Evolutionary conservation across 2,329 filamentous ascomycete genomes (phyloP).

Genomic region (Neopestalotiopsis clavispora): DNA sequence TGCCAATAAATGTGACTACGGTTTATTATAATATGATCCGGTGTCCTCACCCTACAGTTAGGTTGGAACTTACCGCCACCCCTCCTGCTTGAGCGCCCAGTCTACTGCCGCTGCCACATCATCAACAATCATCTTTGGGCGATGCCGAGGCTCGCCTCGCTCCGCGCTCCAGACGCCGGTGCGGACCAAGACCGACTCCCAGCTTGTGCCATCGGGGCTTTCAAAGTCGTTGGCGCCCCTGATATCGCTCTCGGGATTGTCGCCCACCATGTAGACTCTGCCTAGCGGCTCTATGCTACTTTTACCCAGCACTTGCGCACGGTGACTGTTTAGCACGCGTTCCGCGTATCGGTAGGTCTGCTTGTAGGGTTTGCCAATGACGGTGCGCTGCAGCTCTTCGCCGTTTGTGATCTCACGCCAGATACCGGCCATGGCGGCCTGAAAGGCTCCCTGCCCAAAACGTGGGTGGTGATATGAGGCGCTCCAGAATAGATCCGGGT

Average conservation of each 20-base stretch:
- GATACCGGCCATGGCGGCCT: slow-evolving; percentile 78
- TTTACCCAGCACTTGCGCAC: slow-evolving; percentile 51
- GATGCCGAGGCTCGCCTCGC: slow-evolving; percentile 57
- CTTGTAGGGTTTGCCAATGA: slow-evolving; percentile 83
- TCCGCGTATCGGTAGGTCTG: slow-evolving; percentile 87
- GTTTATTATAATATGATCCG: neutral
- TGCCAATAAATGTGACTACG: neutral
- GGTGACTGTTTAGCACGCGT: slow-evolving; percentile 67
- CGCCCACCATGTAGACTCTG: slow-evolving; percentile 92
- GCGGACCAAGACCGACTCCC: slow-evolving; percentile 77
- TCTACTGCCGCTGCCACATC: slow-evolving; percentile 79
- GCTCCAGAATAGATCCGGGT: slow-evolving; percentile 90
- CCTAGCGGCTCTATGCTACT: slow-evolving; percentile 25
- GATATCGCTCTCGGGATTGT: slow-evolving; percentile 90
- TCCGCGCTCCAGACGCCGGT: slow-evolving; percentile 74
- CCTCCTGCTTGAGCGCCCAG: slow-evolving; percentile 71
- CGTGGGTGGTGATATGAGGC: slow-evolving; percentile 83
- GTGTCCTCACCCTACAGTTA: neutral
- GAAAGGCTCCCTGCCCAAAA: slow-evolving; percentile 90
- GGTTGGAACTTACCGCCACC: slow-evolving; percentile 36
- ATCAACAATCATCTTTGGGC: slow-evolving; percentile 69
- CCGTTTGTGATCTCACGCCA: slow-evolving; percentile 76
- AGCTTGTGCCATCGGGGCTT: slow-evolving; percentile 71
- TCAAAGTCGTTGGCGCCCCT: slow-evolving; percentile 79
- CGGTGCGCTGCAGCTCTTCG: slow-evolving; percentile 62